Percentiles rank a stretch among this genome's conserved stretches.
These are phyloP conservation scores for Penicillium waksmanii DNA, from an alignment of 495 filamentous ascomycete species.

Conservation along the genomic window DNA sequence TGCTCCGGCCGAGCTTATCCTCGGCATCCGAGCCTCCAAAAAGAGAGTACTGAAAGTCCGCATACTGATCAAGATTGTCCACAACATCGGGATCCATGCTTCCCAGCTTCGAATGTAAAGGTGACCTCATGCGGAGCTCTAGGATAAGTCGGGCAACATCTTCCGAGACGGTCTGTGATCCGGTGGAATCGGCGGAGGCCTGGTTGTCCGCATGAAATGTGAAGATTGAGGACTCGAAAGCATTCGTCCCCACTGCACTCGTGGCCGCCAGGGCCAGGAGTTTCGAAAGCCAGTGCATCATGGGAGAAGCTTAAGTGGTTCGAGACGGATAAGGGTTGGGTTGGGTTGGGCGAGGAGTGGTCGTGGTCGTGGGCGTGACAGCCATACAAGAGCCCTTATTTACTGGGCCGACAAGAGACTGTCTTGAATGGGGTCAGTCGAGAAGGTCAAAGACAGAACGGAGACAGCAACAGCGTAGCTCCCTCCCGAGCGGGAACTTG, in stretches of 20 bases:
- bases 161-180: constrained; percentile 35
- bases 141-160: constrained; percentile 56
- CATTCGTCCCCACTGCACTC: constrained; percentile 31
- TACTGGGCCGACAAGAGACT: not conserved
- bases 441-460: not conserved
- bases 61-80: constrained; percentile 52
- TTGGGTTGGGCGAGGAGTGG: not conserved
- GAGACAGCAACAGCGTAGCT: constrained; percentile 9
- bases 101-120: constrained; percentile 53
- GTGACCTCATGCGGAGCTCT: constrained; percentile 57
- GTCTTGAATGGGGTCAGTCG: not conserved
- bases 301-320: constrained; percentile 10
- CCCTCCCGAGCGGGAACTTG: not conserved
- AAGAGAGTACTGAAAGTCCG: constrained; percentile 40
- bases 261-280: constrained; percentile 34
- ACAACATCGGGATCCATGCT: constrained; percentile 47
- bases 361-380: not conserved
- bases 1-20: constrained; percentile 27
- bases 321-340: not conserved
- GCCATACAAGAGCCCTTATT: not conserved
- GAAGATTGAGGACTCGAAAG: constrained; percentile 42
- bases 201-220: constrained; percentile 29
- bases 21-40: constrained; percentile 37
- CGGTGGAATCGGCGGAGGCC: not conserved
- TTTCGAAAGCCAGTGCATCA: constrained; percentile 34